A percentile compares a stretch with the other conserved stretches of the same genome.
These are phyloP conservation scores for Iris macrosiphon DNA, from an alignment of 106 monocot species.

Conservation along the genomic window DNA sequence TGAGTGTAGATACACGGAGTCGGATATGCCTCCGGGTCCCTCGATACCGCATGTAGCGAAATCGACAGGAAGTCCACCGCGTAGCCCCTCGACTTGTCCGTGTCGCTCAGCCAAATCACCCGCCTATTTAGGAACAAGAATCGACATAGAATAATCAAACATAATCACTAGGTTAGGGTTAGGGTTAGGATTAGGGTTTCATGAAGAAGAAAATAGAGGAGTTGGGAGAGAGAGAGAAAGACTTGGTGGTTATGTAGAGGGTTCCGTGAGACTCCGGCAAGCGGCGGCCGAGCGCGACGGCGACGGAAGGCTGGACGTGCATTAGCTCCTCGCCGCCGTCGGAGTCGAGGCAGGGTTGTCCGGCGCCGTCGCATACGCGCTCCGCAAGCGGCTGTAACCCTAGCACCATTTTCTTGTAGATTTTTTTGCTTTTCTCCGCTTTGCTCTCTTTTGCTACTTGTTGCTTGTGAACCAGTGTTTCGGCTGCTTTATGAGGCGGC, in stretches of 20 bases:
- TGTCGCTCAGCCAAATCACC: constrained; percentile 84
- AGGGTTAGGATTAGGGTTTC: neutral
- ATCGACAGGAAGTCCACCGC: constrained; percentile 80
- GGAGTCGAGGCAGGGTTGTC: constrained; percentile 39
- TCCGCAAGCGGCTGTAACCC: constrained; percentile 45
- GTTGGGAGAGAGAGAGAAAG: neutral
- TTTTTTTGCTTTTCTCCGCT: no score
- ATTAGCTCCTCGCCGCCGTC: constrained; percentile 63
- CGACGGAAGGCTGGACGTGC: constrained; percentile 47
- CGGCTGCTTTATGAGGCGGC: no score
- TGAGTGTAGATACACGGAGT: constrained; percentile 83
- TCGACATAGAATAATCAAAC: neutral
- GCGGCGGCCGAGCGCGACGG: constrained; percentile 41
- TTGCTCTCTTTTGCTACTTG: no score
- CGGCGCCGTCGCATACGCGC: constrained; percentile 28
- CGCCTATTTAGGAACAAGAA: constrained; percentile 34
- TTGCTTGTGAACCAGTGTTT: no score
- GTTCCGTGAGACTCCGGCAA: constrained; percentile 49
- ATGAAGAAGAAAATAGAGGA: neutral
- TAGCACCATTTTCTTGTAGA: constrained; percentile 47
- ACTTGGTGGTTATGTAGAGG: constrained; percentile 71
- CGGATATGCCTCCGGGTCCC: constrained; percentile 78
- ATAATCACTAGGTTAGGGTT: neutral
- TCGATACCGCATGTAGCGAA: constrained; percentile 89
- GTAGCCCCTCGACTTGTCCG: constrained; percentile 55